Evolutionary conservation across 2,329 filamentous ascomycete genomes (phyloP).

Genomic region (Mollisia scopiformis): DNA sequence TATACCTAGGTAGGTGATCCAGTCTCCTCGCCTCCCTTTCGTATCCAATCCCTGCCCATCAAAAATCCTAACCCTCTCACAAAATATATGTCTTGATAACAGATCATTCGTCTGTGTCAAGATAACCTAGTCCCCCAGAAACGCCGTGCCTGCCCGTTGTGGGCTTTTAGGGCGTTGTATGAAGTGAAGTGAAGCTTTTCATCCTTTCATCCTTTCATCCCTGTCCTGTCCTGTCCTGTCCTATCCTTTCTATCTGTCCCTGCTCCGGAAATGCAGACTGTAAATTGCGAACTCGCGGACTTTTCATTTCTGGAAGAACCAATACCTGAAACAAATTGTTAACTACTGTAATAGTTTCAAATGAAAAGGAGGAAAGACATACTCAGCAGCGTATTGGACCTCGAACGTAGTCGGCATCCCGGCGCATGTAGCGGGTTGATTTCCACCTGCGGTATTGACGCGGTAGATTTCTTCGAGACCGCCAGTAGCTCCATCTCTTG

Average conservation of each 20-base stretch:
- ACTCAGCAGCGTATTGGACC: constrained; percentile 83
- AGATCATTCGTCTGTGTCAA: no score
- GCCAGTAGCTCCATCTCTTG: constrained; percentile 57
- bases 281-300: neutral
- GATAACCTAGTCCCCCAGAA: neutral
- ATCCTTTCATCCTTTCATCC: neutral
- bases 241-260: neutral
- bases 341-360: constrained; percentile 2
- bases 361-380: constrained; percentile 53
- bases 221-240: no score
- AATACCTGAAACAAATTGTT: constrained; percentile 31
- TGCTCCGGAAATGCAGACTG: neutral
- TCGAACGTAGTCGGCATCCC: constrained; percentile 66
- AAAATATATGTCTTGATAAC: neutral
- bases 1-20: constrained; percentile 7
- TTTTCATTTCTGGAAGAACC: constrained; percentile 31
- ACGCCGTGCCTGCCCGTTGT: neutral
- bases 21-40: neutral
- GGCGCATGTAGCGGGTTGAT: constrained; percentile 72
- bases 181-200: neutral
- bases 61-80: neutral
- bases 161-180: neutral
- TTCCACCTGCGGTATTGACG: constrained; percentile 81
- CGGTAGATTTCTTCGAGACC: constrained; percentile 78
- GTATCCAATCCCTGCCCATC: neutral